phyloP scores from a whole-genome alignment of 495 filamentous ascomycete species.

The Penicillium desertorum region DNA sequence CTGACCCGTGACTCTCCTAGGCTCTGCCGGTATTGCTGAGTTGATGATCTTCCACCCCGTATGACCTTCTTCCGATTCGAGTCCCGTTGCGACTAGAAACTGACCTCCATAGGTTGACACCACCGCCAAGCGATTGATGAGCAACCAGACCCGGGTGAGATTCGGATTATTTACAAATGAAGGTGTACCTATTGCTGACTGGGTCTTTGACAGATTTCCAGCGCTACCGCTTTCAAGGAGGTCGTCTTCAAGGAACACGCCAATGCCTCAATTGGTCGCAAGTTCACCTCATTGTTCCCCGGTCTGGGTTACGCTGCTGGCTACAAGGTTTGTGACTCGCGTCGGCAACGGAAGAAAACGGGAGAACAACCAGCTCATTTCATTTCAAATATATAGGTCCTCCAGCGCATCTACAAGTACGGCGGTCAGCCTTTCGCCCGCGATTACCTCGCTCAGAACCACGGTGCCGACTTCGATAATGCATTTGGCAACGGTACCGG shows the following conservation, averaged over 20 bases:
- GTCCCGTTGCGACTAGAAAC: conserved; percentile 8
- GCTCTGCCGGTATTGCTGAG: conserved; percentile 92
- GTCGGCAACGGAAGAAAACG: too few species aligned
- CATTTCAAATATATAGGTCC: conserved; percentile 50
- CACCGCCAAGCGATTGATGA: conserved; percentile 98
- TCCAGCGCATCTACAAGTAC: conserved; percentile 98
- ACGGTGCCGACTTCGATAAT: conserved; percentile 77
- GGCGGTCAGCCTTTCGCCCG: conserved; percentile 94
- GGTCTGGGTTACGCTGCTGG: conserved; percentile 95
- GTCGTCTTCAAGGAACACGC: conserved; percentile 95
- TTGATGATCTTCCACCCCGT: conserved; percentile 96
- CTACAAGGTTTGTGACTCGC: conserved; percentile 71
- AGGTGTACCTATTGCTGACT: conserved; percentile 14
- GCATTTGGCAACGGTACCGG: conserved; percentile 94
- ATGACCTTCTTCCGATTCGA: conserved; percentile 27
- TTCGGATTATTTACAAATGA: conserved; percentile 4
- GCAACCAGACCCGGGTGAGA: conserved; percentile 79
- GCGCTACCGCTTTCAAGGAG: conserved; percentile 64
- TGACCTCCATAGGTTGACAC: conserved; percentile 77
- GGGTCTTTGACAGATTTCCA: conserved; percentile 53
- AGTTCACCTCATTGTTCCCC: conserved; percentile 95
- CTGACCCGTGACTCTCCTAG: conserved; percentile 47
- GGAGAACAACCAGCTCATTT: not conserved
- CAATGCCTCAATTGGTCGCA: conserved; percentile 60
- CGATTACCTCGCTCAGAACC: conserved; percentile 81